Conservation (phyloP, 1,284 basidiomycete species). For the Pholiota adiposa region DNA sequence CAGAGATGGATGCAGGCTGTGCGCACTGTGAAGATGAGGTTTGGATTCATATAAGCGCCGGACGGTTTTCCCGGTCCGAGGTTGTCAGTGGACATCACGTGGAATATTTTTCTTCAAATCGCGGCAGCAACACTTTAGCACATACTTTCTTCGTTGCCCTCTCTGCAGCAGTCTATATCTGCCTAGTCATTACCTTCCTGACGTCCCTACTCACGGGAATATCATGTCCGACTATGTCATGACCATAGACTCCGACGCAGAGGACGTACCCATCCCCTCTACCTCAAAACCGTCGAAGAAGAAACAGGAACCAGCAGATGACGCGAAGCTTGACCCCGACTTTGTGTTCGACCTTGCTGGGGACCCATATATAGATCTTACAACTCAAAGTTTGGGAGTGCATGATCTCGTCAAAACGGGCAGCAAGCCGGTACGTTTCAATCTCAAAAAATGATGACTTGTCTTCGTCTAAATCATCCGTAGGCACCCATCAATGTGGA, state of each 20-base stretch:
- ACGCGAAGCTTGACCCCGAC: slow-evolving; percentile 74
- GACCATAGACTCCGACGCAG: slow-evolving; percentile 82
- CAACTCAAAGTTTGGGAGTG: slow-evolving; percentile 42
- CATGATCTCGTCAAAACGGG: slow-evolving; percentile 65
- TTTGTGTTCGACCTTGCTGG: slow-evolving; percentile 84
- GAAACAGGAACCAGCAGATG: slow-evolving; percentile 42
- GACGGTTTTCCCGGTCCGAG: not conserved
- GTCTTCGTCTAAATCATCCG: slow-evolving; percentile 12
- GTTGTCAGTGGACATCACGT: not conserved
- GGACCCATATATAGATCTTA: slow-evolving; percentile 65
- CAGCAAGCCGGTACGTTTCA: slow-evolving; percentile 61
- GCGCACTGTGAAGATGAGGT: not conserved
- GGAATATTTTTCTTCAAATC: slow-evolving; percentile 10
- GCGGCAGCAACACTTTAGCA: not conserved
- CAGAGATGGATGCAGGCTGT: too few relatives aligned
- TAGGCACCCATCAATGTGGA: slow-evolving; percentile 86
- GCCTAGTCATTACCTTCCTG: not conserved
- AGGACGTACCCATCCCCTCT: slow-evolving; percentile 40
- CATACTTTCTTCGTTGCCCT: not conserved
- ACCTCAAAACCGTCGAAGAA: slow-evolving; percentile 24
- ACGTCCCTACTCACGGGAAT: not conserved
- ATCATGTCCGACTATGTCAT: slow-evolving; percentile 69
- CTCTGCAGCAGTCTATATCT: not conserved
- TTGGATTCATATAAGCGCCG: not conserved
- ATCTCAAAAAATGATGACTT: not conserved